A percentile compares a stretch with the other conserved stretches of the same genome.
These are phyloP conservation scores for Alternaria dauci DNA, from an alignment of 2,329 filamentous ascomycete genomes.

Conservation along the genomic window DNA sequence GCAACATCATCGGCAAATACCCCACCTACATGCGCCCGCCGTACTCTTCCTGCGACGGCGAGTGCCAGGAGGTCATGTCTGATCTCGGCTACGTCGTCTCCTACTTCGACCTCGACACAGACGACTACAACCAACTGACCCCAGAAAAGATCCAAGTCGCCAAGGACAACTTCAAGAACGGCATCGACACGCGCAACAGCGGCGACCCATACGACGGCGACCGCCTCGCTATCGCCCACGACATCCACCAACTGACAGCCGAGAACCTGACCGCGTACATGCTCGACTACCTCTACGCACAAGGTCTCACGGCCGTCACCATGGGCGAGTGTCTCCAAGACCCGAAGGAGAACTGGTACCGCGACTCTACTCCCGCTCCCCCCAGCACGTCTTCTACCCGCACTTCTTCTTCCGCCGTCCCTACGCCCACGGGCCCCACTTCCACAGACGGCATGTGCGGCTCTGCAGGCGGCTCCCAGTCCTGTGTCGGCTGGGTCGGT, in stretches of 20 bases:
- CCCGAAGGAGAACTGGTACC: slow-evolving; percentile 59
- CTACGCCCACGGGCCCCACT: slow-evolving; percentile 31
- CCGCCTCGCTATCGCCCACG: slow-evolving; percentile 64
- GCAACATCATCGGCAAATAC: slow-evolving; percentile 63
- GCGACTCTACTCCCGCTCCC: slow-evolving; percentile 47
- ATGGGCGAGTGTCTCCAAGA: slow-evolving; percentile 60
- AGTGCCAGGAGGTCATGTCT: slow-evolving; percentile 51
- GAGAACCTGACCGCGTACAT: slow-evolving; percentile 55
- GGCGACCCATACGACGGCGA: slow-evolving; percentile 30
- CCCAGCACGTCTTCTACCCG: slow-evolving; percentile 40
- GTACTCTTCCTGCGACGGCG: slow-evolving; percentile 56
- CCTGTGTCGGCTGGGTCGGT: slow-evolving; percentile 40
- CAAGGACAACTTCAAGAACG: slow-evolving; percentile 53
- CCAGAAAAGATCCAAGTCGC: slow-evolving; percentile 42
- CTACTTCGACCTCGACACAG: slow-evolving; percentile 68
- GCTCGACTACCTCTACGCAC: slow-evolving; percentile 50
- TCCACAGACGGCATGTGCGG: slow-evolving; percentile 36
- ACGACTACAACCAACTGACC: slow-evolving; percentile 53
- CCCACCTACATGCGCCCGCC: slow-evolving; percentile 64
- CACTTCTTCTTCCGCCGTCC: slow-evolving; percentile 19
- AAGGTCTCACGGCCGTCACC: slow-evolving; percentile 56
- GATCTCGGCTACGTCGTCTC: slow-evolving; percentile 66
- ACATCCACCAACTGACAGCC: slow-evolving; percentile 58
- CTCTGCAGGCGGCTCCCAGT: slow-evolving; percentile 19
- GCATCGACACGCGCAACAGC: slow-evolving; percentile 41